Base-by-base conservation (phyloP, 1,139 yeast species). In the Nakaseomyces nivariensis region DNA sequence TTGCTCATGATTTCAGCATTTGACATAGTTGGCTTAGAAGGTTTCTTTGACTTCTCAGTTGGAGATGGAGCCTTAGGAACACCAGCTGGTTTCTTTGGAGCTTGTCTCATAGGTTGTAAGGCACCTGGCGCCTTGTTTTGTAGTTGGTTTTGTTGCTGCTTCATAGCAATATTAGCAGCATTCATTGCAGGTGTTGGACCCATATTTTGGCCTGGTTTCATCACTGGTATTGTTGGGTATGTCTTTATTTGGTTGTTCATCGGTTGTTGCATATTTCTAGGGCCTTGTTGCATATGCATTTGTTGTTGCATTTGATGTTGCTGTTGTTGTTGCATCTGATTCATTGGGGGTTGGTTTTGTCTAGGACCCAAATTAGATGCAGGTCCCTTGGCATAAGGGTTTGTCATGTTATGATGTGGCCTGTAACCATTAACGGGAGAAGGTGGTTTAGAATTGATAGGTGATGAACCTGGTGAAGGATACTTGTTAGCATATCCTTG, bases 1-100 rank as follows among this genome's bases (percentile, higher is more conserved):
- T 85, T 87, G 43, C 85, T 82, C 78, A 94, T 79, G 41, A 89
- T 78, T 69, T 92, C 97, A 50, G 84, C 79, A 57, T 92, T 96
- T 41, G 85, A 83, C 78, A 90, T 77, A 48, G 85, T 87, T 81
- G 56, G 80, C 71, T 58, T 78, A 78, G 70, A 73, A 79, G 77
- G 81, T 81, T 72, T 78, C 66, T 69, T 68, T 58, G 72, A 73
- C 71, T 63, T 63, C 47, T 75, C 67, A 42, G 60, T 59, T 43
- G 58, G 61, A 34, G 52, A 56, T 40, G 68, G 69, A 25, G 56
- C 56, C 48, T 58, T 57, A 1, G 67, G 63, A 7, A 61, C 61
- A n/a, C 61, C 58, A 3, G 66, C 63, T 31, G 69, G 64, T 48
- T 60, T 58, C 53, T 56, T 58, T 47, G 71, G 69, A 26, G 68